Base-by-base conservation (phyloP, 345 rosid genomes). In the Bruguiera parviflora region DNA sequence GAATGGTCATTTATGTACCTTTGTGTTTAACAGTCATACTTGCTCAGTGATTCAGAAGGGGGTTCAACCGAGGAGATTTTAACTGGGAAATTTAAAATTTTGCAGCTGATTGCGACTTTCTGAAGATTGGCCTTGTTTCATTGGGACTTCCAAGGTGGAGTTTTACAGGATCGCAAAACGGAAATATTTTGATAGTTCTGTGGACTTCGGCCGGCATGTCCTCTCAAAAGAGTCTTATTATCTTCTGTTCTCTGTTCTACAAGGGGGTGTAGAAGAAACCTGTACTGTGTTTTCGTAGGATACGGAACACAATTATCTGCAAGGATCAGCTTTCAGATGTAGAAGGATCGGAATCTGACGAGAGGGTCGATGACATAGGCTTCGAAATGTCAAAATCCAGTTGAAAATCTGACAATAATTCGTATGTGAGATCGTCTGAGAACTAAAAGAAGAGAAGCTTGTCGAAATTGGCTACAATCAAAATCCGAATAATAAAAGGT, bases 351-450 rank as follows among this genome's bases (percentile, higher is more conserved):
- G 37, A 33, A 33, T 33, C 37, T 33, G 37, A 33, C 53, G 52
- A 63, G 67, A 69, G 66, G 72, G 47, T 66, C 28, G 77, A 57
- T 21, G 73, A 58, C 57, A 53, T 58, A 5, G n/a, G 53, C 59
- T 74, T 68, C 37, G 64, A 60, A 78, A 78, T 84, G 84, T 67
- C 79, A 74, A 52, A 77, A 58, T 79, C 75, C 61, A 8, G 63
- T 63, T 70, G 65, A 78, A 66, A 78, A 21, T 64, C 70, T 27
- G 65, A 77, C n/a, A 43, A 32, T 22, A 52, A 64, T 64, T 78
- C 58, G 66, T 16, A 33, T 68, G 56, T 29, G n/a, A 28, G 29
- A 5, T 13, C 21, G 28, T 21, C 67, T 4, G 58, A 70, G 21
- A 20, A 63, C 69, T 57, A 43, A 21, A 64, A 61, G 56, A 53